Evolutionary conservation across 2,329 filamentous ascomycete species (phyloP).

Genomic region (Claviceps sp.): DNA sequence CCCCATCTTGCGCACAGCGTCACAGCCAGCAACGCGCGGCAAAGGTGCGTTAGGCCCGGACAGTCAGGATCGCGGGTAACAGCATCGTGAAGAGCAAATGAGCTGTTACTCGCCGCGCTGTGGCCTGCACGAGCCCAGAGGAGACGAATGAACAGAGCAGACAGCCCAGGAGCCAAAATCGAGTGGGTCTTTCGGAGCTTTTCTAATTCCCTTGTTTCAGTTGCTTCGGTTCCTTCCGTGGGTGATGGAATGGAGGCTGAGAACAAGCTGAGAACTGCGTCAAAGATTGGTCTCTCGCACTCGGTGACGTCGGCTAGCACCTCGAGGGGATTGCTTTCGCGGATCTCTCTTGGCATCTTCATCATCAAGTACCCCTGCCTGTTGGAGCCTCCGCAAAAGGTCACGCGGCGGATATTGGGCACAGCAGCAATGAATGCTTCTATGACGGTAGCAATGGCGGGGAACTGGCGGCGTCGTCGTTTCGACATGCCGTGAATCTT

Average conservation of each 20-base stretch:
- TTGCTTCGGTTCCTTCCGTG: constrained; percentile 8
- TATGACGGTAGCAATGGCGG: constrained; percentile 72
- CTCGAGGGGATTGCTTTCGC: constrained; percentile 51
- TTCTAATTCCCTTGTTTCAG: too few species aligned
- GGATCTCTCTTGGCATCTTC: constrained; percentile 44
- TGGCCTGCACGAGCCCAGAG: constrained; percentile 40
- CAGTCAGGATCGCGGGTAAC: constrained; percentile 53
- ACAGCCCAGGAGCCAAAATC: constrained; percentile 29
- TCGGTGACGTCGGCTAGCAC: constrained; percentile 17
- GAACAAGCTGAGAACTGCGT: constrained; percentile 25
- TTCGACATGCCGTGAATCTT: constrained; percentile 69
- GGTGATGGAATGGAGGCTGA: constrained; percentile 27
- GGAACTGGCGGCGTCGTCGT: constrained; percentile 66
- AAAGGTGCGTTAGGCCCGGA: constrained; percentile 62
- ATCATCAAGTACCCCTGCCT: constrained; percentile 72
- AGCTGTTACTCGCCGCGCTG: constrained; percentile 41
- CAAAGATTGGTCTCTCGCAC: constrained; percentile 17
- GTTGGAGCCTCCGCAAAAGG: constrained; percentile 81
- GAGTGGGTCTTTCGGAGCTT: constrained; percentile 24
- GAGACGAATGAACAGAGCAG: constrained; percentile 31
- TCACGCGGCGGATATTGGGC: constrained; percentile 57
- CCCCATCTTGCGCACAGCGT: constrained; percentile 64
- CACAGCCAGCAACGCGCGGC: constrained; percentile 58
- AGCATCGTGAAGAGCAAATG: constrained; percentile 59
- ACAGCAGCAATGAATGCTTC: constrained; percentile 57